Conservation (phyloP, 345 rosid genomes). For the Lumnitzera littorea region DNA sequence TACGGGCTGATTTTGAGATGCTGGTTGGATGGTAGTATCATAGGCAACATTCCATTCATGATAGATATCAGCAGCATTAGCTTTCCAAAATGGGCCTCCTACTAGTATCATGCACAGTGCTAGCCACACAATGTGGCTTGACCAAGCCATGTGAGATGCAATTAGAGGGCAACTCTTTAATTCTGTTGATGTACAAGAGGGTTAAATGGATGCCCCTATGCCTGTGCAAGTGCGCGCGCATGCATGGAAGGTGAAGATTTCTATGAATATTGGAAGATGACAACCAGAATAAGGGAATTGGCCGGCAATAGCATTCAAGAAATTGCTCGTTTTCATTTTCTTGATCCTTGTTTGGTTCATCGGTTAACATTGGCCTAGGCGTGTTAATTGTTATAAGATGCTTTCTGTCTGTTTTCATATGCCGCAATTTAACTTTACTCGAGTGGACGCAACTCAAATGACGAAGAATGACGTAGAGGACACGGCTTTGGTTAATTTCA, state of each 20-base stretch:
- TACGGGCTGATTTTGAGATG: slow-evolving; percentile 27
- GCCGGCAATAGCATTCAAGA: neutral
- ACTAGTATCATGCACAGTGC: slow-evolving; percentile 8
- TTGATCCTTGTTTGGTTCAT: too few relatives aligned
- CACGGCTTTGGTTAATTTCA: too few relatives aligned
- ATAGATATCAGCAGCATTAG: slow-evolving; percentile 25
- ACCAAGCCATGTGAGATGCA: slow-evolving; percentile 18
- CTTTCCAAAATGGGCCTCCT: neutral
- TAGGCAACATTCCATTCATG: slow-evolving; percentile 39
- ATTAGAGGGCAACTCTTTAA: neutral
- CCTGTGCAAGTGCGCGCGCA: too few relatives aligned
- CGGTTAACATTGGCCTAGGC: too few relatives aligned
- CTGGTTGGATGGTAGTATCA: slow-evolving; percentile 16
- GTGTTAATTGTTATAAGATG: neutral
- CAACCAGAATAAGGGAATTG: neutral
- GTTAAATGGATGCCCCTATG: too few relatives aligned
- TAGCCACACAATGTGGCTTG: slow-evolving; percentile 3
- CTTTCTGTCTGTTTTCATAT: neutral
- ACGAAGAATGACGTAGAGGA: too few relatives aligned
- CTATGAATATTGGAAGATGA: slow-evolving; percentile 1
- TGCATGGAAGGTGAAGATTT: slow-evolving; percentile 9
- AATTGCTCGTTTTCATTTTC: neutral
- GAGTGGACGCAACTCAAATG: too few relatives aligned
- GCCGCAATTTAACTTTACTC: neutral
- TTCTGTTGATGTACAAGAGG: too few relatives aligned